Percentiles rank a stretch among this genome's conserved stretches.
Evolutionary conservation across 2,329 filamentous ascomycete species (phyloP).

Genomic region (Fusarium sp.): DNA sequence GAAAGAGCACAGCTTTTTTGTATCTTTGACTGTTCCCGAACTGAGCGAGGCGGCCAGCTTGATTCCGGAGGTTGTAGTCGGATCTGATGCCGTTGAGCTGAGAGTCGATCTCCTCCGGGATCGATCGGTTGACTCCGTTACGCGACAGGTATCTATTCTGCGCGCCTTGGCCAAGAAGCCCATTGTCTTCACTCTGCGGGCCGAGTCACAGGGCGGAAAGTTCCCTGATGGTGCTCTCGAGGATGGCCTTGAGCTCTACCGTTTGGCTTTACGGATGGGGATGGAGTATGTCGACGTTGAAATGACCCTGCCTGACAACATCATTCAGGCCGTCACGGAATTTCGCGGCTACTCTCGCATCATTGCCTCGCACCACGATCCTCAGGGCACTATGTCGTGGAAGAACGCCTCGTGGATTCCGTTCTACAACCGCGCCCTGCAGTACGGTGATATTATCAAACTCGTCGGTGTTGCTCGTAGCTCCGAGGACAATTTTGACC

Average conservation of each 20-base stretch:
- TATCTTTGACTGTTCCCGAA: conserved; percentile 88
- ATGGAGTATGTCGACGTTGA: conserved; percentile 96
- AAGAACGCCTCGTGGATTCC: conserved; percentile 92
- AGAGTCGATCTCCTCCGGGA: conserved; percentile 92
- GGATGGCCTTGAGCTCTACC: conserved; percentile 83
- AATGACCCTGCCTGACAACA: conserved; percentile 84
- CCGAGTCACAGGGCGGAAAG: conserved; percentile 86
- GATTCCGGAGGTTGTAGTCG: conserved; percentile 82
- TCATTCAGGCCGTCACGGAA: conserved; percentile 79
- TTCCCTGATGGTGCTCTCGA: conserved; percentile 85
- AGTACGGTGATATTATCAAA: conserved; percentile 95
- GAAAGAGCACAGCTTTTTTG: conserved; percentile 89
- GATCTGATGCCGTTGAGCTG: conserved; percentile 93
- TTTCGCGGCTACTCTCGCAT: conserved; percentile 82
- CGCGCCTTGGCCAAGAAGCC: conserved; percentile 81
- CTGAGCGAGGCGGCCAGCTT: conserved; percentile 75
- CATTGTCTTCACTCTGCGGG: conserved; percentile 93
- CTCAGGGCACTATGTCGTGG: conserved; percentile 85
- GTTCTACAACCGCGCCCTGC: conserved; percentile 90
- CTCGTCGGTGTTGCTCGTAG: conserved; percentile 85
- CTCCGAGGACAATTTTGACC: conserved; percentile 88
- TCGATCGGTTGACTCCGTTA: conserved; percentile 81
- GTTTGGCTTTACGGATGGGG: conserved; percentile 83
- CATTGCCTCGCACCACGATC: conserved; percentile 97
- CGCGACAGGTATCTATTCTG: conserved; percentile 85